Base-by-base conservation (phyloP, 495 filamentous ascomycete species). In the Xylaria longipes region DNA sequence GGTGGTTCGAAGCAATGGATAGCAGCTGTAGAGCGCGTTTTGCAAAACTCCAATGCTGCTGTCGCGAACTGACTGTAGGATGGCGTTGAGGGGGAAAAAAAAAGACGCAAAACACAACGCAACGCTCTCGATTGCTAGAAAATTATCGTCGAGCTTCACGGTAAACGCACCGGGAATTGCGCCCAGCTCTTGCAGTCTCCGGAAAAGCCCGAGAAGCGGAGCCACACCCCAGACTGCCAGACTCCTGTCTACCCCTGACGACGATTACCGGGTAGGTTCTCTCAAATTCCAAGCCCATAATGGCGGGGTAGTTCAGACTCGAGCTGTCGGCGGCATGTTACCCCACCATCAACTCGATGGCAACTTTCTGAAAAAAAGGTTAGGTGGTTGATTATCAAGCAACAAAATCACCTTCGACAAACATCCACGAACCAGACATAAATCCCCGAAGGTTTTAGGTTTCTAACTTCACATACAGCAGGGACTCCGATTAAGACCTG, bases 351-450 rank as follows among this genome's bases (percentile, higher is more conserved):
- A 35, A 66, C 29, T n/a, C 60, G 27, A 65, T 64, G 69, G 45
- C 69, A 60, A 33, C 62, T 52, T 1, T 25, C 5, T 17, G n/a
- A 58, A 71, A 66, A 65, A 71, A 65, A 71, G 39, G 45, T 31
- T 58, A 9, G 37, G 58, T 37, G 69, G 58, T 67, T 67, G 65
- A 67, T 71, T 71, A 71, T 71, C 69, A 71, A 71, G 69, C 69
- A 71, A 29, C 25, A n/a, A 8, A 58, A 25, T 37, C 17, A 31
- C 46, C 27, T 66, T 71, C 69, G 58, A 71, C 14, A 45, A 41
- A 25, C 39, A 60, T 71, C 62, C 62, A 66, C 31, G 22, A 22
- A 22, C 14, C 60, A 8, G 43, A 43, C 31, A 9, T 14, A 39
- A 41, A 29, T 35, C 31, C 17, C 37, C 5, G 6, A 35, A 25